Percentiles rank a stretch among this genome's conserved stretches.
phyloP scores from a whole-genome alignment of 345 rosid species.

The Durio zibethinus region DNA sequence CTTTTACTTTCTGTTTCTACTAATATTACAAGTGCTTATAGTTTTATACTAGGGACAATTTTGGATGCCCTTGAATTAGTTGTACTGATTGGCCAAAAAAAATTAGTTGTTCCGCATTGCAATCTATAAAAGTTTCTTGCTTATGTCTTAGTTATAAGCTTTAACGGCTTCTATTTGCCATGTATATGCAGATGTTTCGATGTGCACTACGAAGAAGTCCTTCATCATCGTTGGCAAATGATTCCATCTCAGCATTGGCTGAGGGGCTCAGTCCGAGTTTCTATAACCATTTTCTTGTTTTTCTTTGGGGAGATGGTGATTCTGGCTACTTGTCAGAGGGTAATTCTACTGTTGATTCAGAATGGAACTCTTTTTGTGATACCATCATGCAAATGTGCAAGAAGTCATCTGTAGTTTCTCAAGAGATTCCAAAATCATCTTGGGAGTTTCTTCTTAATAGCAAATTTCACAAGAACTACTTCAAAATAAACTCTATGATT shows the following conservation, averaged over 20 bases:
- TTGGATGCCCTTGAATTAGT: background rate
- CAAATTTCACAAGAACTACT: conserved; percentile 71
- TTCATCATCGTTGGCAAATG: conserved; percentile 77
- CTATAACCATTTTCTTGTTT: conserved; percentile 68
- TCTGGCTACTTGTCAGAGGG: conserved; percentile 43
- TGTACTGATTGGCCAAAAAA: too few relatives aligned
- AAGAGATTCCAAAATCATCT: conserved; percentile 39
- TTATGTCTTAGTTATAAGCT: background rate
- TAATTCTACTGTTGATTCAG: conserved; percentile 50
- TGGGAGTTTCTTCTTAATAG: conserved; percentile 91
- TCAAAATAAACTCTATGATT: conserved; percentile 36
- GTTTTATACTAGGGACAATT: background rate
- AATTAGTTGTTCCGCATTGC: background rate
- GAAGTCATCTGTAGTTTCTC: conserved; percentile 36
- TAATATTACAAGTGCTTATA: background rate
- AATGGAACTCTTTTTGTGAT: conserved; percentile 70
- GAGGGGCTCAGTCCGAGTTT: conserved; percentile 68
- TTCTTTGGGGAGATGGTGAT: conserved; percentile 77
- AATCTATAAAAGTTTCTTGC: background rate
- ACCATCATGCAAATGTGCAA: conserved; percentile 60
- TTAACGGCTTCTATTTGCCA: conserved; percentile 18
- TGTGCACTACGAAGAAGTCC: conserved; percentile 70
- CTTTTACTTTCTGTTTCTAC: background rate
- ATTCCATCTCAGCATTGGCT: conserved; percentile 82
- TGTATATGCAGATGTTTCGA: conserved; percentile 60